phyloP scores from a whole-genome alignment of 805 yeast species.

The Yamadazyma olivae region DNA sequence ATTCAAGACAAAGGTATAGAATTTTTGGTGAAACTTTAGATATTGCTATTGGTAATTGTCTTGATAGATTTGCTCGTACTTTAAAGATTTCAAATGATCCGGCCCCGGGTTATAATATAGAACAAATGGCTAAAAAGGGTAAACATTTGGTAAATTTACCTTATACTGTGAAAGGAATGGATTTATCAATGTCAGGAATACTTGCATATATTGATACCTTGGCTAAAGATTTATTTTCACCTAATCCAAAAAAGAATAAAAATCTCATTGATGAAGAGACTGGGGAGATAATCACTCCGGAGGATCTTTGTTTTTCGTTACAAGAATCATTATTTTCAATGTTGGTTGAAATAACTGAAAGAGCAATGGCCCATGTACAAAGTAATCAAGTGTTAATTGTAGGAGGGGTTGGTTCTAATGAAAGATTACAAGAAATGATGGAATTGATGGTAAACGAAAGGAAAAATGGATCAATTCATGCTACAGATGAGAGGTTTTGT shows the following conservation, averaged over 20 bases:
- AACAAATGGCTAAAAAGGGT: conserved; percentile 81
- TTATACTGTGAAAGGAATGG: conserved; percentile 99
- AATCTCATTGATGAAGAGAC: conserved; percentile 36
- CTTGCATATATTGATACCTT: conserved; percentile 78
- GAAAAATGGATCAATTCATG: conserved; percentile 76
- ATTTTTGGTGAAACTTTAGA: conserved; percentile 99
- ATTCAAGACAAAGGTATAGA: conserved; percentile 87
- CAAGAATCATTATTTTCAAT: conserved; percentile 93
- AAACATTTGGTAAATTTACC: conserved; percentile 71
- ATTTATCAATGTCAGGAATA: conserved; percentile 93
- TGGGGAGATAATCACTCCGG: conserved; percentile 63
- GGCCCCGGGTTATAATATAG: conserved; percentile 96
- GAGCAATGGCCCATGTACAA: conserved; percentile 97
- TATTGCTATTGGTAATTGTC: conserved; percentile 95
- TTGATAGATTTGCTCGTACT: conserved; percentile 93
- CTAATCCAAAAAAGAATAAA: conserved; percentile 35
- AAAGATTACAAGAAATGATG: conserved; percentile 94
- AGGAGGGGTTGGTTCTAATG: conserved; percentile 98
- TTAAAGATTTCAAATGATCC: conserved; percentile 88
- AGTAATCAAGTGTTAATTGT: conserved; percentile 88
- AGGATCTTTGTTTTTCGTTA: conserved; percentile 87
- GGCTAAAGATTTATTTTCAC: conserved; percentile 66
- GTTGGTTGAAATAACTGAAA: conserved; percentile 96
- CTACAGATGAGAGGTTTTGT: conserved; percentile 96
- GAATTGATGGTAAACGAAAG: conserved; percentile 87